phyloP scores from a whole-genome alignment of 768 basidiomycete species.

The Kwoniella botswanensis region DNA sequence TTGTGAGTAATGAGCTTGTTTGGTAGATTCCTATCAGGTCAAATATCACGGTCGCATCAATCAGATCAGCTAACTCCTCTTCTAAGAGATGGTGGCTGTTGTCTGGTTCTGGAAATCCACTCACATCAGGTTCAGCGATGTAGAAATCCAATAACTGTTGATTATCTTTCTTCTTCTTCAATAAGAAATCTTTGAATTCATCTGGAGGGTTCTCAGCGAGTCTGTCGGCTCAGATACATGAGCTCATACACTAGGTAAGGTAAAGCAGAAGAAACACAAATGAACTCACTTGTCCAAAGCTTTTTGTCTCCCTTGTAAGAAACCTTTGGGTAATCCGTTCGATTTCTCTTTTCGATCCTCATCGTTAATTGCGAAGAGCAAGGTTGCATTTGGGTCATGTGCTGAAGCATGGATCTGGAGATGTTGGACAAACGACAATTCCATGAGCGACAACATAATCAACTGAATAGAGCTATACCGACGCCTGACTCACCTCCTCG shows the following conservation, averaged over 20 bases:
- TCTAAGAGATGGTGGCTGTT: no score
- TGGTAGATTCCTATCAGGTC: slow-evolving; percentile 31
- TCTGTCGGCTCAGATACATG: slow-evolving; percentile 15
- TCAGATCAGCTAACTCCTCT: background rate
- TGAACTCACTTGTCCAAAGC: slow-evolving; percentile 46
- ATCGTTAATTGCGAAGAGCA: slow-evolving; percentile 40
- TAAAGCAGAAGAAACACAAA: background rate
- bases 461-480: no score
- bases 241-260: background rate
- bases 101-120: slow-evolving; percentile 5
- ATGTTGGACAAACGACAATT: background rate
- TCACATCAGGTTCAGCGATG: slow-evolving; percentile 43
- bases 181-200: slow-evolving; percentile 50
- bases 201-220: slow-evolving; percentile 41
- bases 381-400: slow-evolving; percentile 48
- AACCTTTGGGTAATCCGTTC: slow-evolving; percentile 41
- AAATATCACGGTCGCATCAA: background rate
- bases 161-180: slow-evolving; percentile 41
- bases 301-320: slow-evolving; percentile 49
- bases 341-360: slow-evolving; percentile 43
- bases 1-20: slow-evolving; percentile 36
- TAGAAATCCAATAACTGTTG: slow-evolving; percentile 46
- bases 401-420: slow-evolving; percentile 44
- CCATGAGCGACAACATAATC: no score
- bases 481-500: slow-evolving; percentile 39